These are phyloP conservation scores for Umbellularia californica DNA, from an alignment of 164 flowering plant genomes.

Conservation along the genomic window DNA sequence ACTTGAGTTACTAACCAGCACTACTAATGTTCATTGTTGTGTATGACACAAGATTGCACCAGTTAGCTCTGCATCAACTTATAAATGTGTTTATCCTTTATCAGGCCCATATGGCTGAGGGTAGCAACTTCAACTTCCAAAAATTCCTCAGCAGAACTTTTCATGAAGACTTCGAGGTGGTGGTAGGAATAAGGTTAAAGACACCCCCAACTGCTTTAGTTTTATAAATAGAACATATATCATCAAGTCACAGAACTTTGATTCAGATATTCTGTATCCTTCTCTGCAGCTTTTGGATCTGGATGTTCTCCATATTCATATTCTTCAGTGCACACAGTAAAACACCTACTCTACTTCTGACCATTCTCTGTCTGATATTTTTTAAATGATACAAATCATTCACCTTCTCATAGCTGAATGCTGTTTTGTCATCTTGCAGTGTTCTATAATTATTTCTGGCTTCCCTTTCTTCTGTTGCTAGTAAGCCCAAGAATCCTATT, in stretches of 20 bases:
- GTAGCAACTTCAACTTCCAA: slow-evolving; percentile 45
- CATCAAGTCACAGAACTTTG: neutral
- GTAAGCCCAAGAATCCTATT: slow-evolving; percentile 25
- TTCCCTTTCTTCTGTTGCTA: slow-evolving; percentile 57
- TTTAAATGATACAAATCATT: too few relatives aligned
- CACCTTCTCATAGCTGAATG: neutral
- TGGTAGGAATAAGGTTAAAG: slow-evolving; percentile 59
- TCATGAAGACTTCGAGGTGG: slow-evolving; percentile 55
- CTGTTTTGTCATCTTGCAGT: slow-evolving; percentile 27
- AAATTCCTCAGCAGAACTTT: slow-evolving; percentile 51
- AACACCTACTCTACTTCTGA: neutral
- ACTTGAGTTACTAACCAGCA: too few relatives aligned
- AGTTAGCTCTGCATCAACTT: neutral
- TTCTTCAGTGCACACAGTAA: slow-evolving; percentile 61
- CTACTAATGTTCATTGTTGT: too few relatives aligned
- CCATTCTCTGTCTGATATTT: neutral
- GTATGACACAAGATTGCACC: neutral
- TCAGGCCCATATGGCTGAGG: slow-evolving; percentile 50
- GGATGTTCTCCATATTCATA: slow-evolving; percentile 54
- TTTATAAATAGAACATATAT: neutral
- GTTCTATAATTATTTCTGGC: slow-evolving; percentile 51
- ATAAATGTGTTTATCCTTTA: neutral
- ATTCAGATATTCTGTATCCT: neutral
- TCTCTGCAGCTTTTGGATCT: slow-evolving; percentile 55
- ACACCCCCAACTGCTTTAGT: neutral